Conservation (phyloP, 2,329 filamentous ascomycete species). For the Ambrosiella beaveri region DNA sequence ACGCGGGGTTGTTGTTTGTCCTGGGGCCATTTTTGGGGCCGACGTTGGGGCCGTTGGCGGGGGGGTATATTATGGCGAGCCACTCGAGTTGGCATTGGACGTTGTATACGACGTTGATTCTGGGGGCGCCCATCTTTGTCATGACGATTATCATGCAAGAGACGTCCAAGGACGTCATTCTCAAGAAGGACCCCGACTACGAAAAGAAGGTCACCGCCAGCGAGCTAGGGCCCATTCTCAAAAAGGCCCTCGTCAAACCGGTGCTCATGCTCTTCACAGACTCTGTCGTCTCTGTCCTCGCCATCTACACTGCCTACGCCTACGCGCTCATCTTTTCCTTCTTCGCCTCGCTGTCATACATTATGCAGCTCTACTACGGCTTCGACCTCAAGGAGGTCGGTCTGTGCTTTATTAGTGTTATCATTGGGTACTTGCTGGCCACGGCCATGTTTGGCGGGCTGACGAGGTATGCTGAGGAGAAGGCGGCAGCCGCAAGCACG, state of each 20-base stretch:
- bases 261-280: slow-evolving; percentile 43
- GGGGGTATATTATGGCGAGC: slow-evolving; percentile 30
- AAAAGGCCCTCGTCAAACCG: slow-evolving; percentile 30
- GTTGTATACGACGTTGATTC: slow-evolving; percentile 32
- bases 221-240: slow-evolving; percentile 22
- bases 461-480: slow-evolving; percentile 24
- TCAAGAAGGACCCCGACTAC: slow-evolving; percentile 22
- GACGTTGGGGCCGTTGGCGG: slow-evolving; percentile 30
- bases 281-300: slow-evolving; percentile 41
- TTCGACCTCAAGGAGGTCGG: slow-evolving; percentile 27
- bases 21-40: slow-evolving; percentile 36
- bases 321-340: slow-evolving; percentile 37
- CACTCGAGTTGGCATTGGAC: slow-evolving; percentile 37
- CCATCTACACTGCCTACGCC: slow-evolving; percentile 31
- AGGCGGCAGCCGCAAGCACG: slow-evolving; percentile 25
- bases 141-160: slow-evolving; percentile 29
- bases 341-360: slow-evolving; percentile 33
- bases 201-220: background rate
- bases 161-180: slow-evolving; percentile 37
- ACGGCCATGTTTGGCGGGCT: slow-evolving; percentile 15
- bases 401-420: slow-evolving; percentile 28
- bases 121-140: slow-evolving; percentile 23
- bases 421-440: slow-evolving; percentile 29
- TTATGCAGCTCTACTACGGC: slow-evolving; percentile 27
- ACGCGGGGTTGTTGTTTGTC: slow-evolving; percentile 29